These are phyloP conservation scores for Aegilops longissima DNA, from an alignment of 176 grass and related monocot genomes.

Conservation along the genomic window DNA sequence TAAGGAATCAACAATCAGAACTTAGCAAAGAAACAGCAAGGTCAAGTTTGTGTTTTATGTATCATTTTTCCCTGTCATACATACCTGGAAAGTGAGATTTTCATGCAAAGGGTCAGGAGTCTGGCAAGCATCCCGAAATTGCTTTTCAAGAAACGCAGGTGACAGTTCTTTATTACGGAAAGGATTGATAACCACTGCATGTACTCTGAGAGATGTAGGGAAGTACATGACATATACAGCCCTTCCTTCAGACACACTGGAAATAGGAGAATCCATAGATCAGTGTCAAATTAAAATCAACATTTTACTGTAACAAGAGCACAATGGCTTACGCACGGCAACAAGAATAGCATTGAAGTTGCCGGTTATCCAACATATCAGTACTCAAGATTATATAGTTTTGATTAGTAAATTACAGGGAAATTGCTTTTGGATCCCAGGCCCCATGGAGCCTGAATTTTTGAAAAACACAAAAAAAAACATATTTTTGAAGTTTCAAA, in stretches of 20 bases:
- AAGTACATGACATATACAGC: constrained; percentile 90
- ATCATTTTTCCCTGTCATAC: not conserved
- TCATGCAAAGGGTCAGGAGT: constrained; percentile 46
- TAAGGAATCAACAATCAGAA: constrained; percentile 36
- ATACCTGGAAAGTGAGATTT: constrained; percentile 60
- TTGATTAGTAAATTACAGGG: not conserved
- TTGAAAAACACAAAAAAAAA: not conserved
- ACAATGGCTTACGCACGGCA: not conserved
- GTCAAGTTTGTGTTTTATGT: constrained; percentile 8
- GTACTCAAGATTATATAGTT: not conserved
- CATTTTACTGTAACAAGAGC: not conserved
- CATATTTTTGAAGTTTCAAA: not conserved
- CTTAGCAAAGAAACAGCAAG: constrained; percentile 10
- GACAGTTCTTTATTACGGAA: constrained; percentile 94
- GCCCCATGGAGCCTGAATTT: not conserved
- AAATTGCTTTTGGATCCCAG: not conserved
- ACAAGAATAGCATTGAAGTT: not conserved
- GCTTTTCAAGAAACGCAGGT: constrained; percentile 82
- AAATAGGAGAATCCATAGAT: constrained; percentile 39
- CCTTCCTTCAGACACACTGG: constrained; percentile 85
- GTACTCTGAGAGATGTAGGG: constrained; percentile 60
- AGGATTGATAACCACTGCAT: constrained; percentile 80
- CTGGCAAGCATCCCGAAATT: constrained; percentile 84
- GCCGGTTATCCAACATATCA: constrained; percentile 6
- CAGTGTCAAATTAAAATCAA: constrained; percentile 14